Evolutionary conservation across 2,329 filamentous ascomycete genomes (phyloP), one percentile per base, ranked within the genome.

Genomic region (Metarhizium album): DNA sequence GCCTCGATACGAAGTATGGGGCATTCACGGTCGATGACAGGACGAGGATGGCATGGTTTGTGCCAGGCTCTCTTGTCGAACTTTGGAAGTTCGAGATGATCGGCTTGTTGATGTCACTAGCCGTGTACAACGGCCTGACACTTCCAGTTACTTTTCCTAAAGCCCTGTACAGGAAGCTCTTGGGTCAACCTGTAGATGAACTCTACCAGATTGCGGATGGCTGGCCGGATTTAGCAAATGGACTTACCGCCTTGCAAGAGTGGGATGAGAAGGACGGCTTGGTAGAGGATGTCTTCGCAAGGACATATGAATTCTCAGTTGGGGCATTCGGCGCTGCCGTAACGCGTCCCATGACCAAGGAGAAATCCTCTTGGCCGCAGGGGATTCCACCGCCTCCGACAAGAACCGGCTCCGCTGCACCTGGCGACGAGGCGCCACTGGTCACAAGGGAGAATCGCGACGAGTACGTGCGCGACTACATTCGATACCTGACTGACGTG

Each of bases 91-190:
- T 87, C 60, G 89, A 97, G 65, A 77, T 97, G 20, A 74, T 96
- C 31, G 93, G 93, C 1, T 68, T 96, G 11, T 70, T 97, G n/a
- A 76, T 96, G 55, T 94, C 87, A 1, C 74, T 98, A 18, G 93
- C 93, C 4, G 72, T 97, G 4, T 96, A 93, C 69, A 98, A 98
- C 58, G 91, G 91, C 1, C 74, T 97, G 23, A 95, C 90, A 0
- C 73, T 98, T 1, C 93, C 93, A 0, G 78, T 97, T 42, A 95
- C 86, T 1, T 93, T 98, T 54, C 93, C 93, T 1, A 78, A 81
- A 52, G 87, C 84, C 0, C 76, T 98, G 3, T 98, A 98, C 67
- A 78, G 82, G 49, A 87, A 87, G 58, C 74, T 97, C 1, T 73
- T 95, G 1, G 81, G 79, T 8, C 73, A 84, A 52, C 80, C 83